Conservation (phyloP, 768 basidiomycete species). For the Russula sp. region DNA sequence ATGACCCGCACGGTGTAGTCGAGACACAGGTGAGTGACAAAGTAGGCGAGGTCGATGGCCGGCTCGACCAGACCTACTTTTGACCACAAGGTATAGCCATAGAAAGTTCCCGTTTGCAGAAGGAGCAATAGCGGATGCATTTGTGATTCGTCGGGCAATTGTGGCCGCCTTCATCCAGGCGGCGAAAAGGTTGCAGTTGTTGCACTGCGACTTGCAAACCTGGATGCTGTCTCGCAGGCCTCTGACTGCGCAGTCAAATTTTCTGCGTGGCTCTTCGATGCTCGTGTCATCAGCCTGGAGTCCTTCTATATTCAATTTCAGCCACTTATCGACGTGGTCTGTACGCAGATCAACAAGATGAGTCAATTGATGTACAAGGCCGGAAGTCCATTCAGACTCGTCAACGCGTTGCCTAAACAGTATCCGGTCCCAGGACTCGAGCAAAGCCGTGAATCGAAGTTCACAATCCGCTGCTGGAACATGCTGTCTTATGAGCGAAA, state of each 20-base stretch:
- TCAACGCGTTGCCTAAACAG: slow-evolving; percentile 31
- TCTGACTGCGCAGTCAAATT: slow-evolving; percentile 38
- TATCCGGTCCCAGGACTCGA: slow-evolving; percentile 31
- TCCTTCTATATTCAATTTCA: slow-evolving; percentile 36
- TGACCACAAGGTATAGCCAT: not conserved
- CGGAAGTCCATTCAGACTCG: slow-evolving; percentile 40
- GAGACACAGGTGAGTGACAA: not conserved
- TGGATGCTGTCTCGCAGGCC: slow-evolving; percentile 43
- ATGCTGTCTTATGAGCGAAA: slow-evolving; percentile 29
- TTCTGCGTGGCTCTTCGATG: slow-evolving; percentile 42
- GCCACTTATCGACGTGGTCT: slow-evolving; percentile 36
- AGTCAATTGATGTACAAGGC: slow-evolving; percentile 37
- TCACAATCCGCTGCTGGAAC: slow-evolving; percentile 27
- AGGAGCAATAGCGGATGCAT: slow-evolving; percentile 38
- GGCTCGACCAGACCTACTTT: not conserved
- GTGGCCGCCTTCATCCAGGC: slow-evolving; percentile 42
- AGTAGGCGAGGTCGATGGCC: not conserved
- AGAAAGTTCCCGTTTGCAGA: not conserved
- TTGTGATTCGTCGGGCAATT: slow-evolving; percentile 46
- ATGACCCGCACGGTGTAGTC: not conserved
- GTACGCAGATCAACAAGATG: slow-evolving; percentile 39
- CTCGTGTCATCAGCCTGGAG: slow-evolving; percentile 42
- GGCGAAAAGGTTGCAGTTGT: slow-evolving; percentile 41
- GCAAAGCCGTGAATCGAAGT: slow-evolving; percentile 25
- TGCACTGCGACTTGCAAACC: slow-evolving; percentile 46